These are phyloP conservation scores for Allodekkera sacchari DNA, from an alignment of 805 yeast genomes.

Conservation along the genomic window DNA sequence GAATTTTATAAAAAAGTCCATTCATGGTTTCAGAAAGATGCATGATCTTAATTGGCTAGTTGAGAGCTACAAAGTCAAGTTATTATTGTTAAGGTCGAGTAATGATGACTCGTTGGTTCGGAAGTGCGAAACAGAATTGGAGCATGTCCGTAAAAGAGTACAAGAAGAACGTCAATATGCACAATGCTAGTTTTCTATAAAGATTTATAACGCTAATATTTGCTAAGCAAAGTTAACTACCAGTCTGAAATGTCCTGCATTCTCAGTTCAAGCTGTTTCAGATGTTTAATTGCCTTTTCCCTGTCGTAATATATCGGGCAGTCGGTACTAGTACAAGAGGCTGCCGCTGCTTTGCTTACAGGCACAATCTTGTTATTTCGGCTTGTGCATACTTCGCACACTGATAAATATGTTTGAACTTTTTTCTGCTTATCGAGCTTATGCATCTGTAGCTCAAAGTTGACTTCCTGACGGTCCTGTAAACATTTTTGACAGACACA, in stretches of 20 bases:
- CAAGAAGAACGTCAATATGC: conserved; percentile 20
- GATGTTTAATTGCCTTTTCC: conserved; percentile 30
- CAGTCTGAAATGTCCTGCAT: conserved; percentile 16
- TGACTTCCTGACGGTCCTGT: too few relatives aligned
- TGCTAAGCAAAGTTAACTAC: conserved; percentile 8
- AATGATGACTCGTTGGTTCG: too few relatives aligned
- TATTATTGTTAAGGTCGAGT: too few relatives aligned
- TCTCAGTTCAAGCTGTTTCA: conserved; percentile 7
- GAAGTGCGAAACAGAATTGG: conserved; percentile 2
- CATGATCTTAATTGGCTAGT: conserved; percentile 31
- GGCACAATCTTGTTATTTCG: too few relatives aligned
- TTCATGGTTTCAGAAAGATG: conserved; percentile 34
- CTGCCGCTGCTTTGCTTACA: too few relatives aligned
- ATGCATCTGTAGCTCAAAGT: too few relatives aligned
- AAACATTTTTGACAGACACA: too few relatives aligned
- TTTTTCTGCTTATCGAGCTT: conserved; percentile 20
- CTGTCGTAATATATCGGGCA: conserved; percentile 56
- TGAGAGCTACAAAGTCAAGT: not conserved
- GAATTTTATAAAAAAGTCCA: conserved; percentile 32
- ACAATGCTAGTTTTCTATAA: conserved; percentile 7
- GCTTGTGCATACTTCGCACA: conserved; percentile 33
- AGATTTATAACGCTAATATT: not conserved
- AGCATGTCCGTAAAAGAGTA: conserved; percentile 21
- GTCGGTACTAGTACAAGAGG: conserved; percentile 51
- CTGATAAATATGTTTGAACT: conserved; percentile 19